Conservation (phyloP, 768 basidiomycete genomes). For the Podaxis rugospora region DNA sequence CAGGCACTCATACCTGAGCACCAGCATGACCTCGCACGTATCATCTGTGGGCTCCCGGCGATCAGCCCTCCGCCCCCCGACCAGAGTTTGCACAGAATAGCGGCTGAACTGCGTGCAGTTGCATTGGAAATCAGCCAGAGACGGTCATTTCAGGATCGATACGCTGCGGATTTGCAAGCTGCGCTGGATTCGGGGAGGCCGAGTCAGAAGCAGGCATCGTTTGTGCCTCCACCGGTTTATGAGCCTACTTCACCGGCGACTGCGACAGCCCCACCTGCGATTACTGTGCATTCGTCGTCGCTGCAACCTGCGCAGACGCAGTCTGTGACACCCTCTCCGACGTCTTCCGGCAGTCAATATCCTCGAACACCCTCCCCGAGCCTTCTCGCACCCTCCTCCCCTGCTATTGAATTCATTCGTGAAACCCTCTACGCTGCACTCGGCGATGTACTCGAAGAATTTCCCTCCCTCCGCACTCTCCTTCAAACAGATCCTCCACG, state of each 20-base stretch:
- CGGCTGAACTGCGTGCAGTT: constrained; percentile 79
- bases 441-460: constrained; percentile 60
- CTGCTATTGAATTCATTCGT: constrained; percentile 74
- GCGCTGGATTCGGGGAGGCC: constrained; percentile 62
- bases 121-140: constrained; percentile 86
- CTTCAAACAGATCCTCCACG: constrained; percentile 62
- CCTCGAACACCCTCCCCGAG: constrained; percentile 26
- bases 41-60: constrained; percentile 64
- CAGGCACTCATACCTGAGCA: constrained; percentile 56
- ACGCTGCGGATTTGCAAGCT: constrained; percentile 69
- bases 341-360: not conserved
- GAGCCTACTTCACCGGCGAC: constrained; percentile 30
- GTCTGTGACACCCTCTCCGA: not conserved
- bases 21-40: constrained; percentile 79
- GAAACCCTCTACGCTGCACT: constrained; percentile 85
- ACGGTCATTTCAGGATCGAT: constrained; percentile 79
- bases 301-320: too few species aligned
- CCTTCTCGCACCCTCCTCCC: constrained; percentile 34
- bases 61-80: constrained; percentile 34
- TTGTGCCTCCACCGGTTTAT: constrained; percentile 70
- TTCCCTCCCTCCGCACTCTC: constrained; percentile 47
- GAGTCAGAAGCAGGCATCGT: constrained; percentile 41
- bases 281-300: not conserved
- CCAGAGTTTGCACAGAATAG: constrained; percentile 49
- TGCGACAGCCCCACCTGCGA: constrained; percentile 10